A percentile compares a stretch with the other conserved stretches of the same genome.
Evolutionary conservation across 352 stramenopile species (phyloP).

Genomic region (Phytopythium delawarense): DNA sequence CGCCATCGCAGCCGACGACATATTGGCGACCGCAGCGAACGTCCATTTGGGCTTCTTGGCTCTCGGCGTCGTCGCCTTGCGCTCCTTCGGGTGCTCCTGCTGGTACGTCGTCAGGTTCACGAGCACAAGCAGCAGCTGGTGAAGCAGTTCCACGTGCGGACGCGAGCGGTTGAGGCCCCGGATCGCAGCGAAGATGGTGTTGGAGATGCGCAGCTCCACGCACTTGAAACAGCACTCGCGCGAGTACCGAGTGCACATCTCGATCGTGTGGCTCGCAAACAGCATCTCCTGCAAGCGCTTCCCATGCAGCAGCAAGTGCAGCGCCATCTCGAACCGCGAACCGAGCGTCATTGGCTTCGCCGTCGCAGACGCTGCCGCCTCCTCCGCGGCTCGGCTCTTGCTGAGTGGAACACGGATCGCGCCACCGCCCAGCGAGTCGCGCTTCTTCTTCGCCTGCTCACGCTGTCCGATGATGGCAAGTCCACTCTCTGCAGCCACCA

Average conservation of each 20-base stretch:
- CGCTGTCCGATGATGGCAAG: not conserved
- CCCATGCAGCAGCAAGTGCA: slow-evolving; percentile 70
- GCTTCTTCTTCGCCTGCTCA: slow-evolving; percentile 1
- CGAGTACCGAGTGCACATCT: slow-evolving; percentile 91
- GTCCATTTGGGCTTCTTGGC: slow-evolving; percentile 27
- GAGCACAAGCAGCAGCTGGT: slow-evolving; percentile 77
- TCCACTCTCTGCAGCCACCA: slow-evolving; percentile 21
- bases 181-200: slow-evolving; percentile 91
- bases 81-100: slow-evolving; percentile 19
- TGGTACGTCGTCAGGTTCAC: slow-evolving; percentile 86
- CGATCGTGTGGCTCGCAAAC: slow-evolving; percentile 89
- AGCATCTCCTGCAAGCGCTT: slow-evolving; percentile 91
- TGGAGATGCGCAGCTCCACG: slow-evolving; percentile 75
- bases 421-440: not conserved
- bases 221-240: slow-evolving; percentile 89
- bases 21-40: slow-evolving; percentile 5
- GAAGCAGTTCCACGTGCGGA: slow-evolving; percentile 93
- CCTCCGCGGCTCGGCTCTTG: not conserved
- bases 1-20: slow-evolving; percentile 6
- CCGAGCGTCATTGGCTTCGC: slow-evolving; percentile 53
- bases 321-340: slow-evolving; percentile 55
- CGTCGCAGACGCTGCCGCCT: slow-evolving; percentile 11
- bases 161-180: slow-evolving; percentile 92
- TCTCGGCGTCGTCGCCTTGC: slow-evolving; percentile 22
- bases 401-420: slow-evolving; percentile 3